Base-by-base conservation (phyloP, 345 rosid species). In the Kernera saxatilis region DNA sequence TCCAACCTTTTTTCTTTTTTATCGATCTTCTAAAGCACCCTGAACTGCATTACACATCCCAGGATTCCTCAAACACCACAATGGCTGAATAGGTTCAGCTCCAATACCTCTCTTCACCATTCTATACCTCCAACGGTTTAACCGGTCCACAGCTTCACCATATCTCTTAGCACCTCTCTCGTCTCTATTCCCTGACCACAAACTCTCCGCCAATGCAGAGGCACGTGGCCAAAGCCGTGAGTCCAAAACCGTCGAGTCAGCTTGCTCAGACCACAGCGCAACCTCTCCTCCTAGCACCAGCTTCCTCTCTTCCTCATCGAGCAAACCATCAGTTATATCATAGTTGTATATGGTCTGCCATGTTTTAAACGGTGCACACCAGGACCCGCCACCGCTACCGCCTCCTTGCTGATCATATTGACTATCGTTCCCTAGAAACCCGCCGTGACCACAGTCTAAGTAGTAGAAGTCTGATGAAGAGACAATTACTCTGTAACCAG, bases 211-310 rank as follows among this genome's bases (percentile, higher is more conserved):
- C 79, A 93, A 78, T 3, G 94, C 96, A 2, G 94, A 84, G 21
- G 91, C 65, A 59, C 97, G 84, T 0, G 98, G 98, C 98, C 98
- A 93, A 51, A 88, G 32, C 75, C 86, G 69, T 30, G 77, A 33
- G 39, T 93, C 97, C 65, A 93, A 44, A 65, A 87, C 90, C 0
- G 84, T 75, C 0, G 91, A 78, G 21, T 88, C 92, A 14, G 93
- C 88, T 77, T 93, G 96, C 76, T 91, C 98, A n/a, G 97, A 93
- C 97, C 94, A 93, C 53, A 91, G 73, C 13, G 91, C 96, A 45
- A 90, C 97, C 69, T 90, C 98, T 35, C 96, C 96, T 26, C 97
- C 98, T 2, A 93, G 61, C 26, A 90, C 98, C 67, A 91, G 71
- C 61, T 78, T 81, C 22, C 85, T 83, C 76, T 93, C 94, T 53